A percentile compares a stretch with the other conserved stretches of the same genome.
These are phyloP conservation scores for Nannizziopsis arthrosporioides DNA, from an alignment of 2,329 filamentous ascomycete species.

Conservation along the genomic window DNA sequence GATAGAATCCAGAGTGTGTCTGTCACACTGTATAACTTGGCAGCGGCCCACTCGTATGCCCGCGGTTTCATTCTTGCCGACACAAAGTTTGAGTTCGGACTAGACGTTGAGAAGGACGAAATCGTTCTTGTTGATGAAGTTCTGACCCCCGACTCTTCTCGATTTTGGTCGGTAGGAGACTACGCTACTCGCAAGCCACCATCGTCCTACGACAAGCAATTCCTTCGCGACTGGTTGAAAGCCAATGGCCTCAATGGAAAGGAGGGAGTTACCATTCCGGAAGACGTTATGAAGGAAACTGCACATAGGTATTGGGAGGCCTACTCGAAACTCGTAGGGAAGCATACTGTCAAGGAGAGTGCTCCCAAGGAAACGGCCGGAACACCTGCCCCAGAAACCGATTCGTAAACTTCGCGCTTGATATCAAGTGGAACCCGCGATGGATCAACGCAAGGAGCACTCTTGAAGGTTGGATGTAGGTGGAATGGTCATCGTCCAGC, in stretches of 20 bases:
- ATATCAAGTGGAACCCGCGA: too few species aligned
- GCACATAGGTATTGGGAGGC: slow-evolving; percentile 63
- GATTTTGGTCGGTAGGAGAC: slow-evolving; percentile 72
- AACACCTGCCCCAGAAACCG: too few species aligned
- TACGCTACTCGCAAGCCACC: slow-evolving; percentile 66
- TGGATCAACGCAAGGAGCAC: too few species aligned
- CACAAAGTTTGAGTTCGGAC: slow-evolving; percentile 66
- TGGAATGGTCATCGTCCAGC: too few species aligned
- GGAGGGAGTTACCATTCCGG: slow-evolving; percentile 58
- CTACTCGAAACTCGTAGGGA: slow-evolving; percentile 47
- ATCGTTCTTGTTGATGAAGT: slow-evolving; percentile 75
- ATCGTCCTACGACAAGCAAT: slow-evolving; percentile 82
- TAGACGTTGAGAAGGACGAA: slow-evolving; percentile 52
- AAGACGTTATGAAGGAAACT: slow-evolving; percentile 58
- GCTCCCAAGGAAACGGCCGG: too few species aligned
- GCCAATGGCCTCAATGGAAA: slow-evolving; percentile 62
- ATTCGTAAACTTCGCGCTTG: too few species aligned
- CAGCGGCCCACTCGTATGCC: slow-evolving; percentile 30
- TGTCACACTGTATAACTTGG: slow-evolving; percentile 50
- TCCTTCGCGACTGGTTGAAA: slow-evolving; percentile 70
- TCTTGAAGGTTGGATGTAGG: too few species aligned
- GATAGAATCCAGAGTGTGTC: slow-evolving; percentile 53
- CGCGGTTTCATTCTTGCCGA: slow-evolving; percentile 67
- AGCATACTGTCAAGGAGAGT: slow-evolving; percentile 5
- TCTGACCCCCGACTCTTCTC: slow-evolving; percentile 67